Evolutionary conservation across 345 rosid genomes (phyloP).

Genomic region (Moricandia moricandioides): DNA sequence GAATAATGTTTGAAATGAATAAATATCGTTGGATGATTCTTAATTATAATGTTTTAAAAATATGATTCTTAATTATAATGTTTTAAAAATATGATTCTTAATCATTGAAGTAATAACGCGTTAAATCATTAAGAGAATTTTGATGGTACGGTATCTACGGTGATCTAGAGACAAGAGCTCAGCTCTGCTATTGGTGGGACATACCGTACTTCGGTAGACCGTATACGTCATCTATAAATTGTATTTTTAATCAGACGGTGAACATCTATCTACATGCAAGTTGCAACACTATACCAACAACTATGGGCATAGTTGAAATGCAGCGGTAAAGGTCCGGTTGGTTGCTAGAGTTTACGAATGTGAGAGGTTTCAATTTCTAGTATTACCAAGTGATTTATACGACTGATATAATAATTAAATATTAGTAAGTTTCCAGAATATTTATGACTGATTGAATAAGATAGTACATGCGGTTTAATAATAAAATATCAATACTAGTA

Average conservation of each 20-base stretch:
- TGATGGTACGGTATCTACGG: constrained; percentile 35
- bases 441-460: no score
- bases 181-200: constrained; percentile 12
- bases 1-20: constrained; percentile 13
- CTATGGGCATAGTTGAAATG: no score
- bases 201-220: constrained; percentile 29
- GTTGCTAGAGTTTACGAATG: no score
- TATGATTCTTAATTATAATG: constrained; percentile 18
- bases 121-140: constrained; percentile 18
- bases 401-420: no score
- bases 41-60: not conserved
- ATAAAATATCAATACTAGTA: no score
- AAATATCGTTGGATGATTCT: constrained; percentile 24
- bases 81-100: constrained; percentile 17
- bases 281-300: not conserved
- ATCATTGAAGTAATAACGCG: constrained; percentile 33
- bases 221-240: not conserved
- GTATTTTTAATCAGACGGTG: constrained; percentile 17
- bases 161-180: constrained; percentile 18
- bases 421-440: no score
- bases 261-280: not conserved
- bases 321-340: no score
- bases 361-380: no score
- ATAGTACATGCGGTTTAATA: no score
- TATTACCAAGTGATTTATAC: no score